Evolutionary conservation across 768 basidiomycete genomes (phyloP).

Genomic region (Rhodotorula babjevae): DNA sequence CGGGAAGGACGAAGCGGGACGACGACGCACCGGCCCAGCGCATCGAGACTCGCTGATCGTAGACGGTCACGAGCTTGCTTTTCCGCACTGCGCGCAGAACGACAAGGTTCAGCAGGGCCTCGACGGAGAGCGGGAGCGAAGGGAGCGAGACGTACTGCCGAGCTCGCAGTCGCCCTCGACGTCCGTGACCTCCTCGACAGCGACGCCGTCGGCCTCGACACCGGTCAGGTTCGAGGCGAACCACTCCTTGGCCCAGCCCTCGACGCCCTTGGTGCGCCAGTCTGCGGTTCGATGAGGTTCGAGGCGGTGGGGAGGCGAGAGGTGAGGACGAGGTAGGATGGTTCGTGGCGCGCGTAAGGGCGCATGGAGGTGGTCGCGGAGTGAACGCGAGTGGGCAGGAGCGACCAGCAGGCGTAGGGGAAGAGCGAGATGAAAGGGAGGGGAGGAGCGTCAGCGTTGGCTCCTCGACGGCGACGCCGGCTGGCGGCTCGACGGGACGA

Average conservation of each 20-base stretch:
- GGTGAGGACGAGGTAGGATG: not conserved
- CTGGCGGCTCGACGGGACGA: too few species aligned
- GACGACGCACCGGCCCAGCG: conserved; percentile 16
- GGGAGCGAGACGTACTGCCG: conserved; percentile 9
- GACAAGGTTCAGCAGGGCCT: too few species aligned
- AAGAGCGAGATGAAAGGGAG: not conserved
- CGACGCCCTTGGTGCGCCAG: conserved; percentile 40
- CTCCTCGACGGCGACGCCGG: not conserved
- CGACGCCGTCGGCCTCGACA: conserved; percentile 29
- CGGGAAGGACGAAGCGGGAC: too few species aligned
- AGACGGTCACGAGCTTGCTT: conserved; percentile 40
- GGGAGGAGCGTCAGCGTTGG: not conserved
- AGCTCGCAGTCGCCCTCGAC: conserved; percentile 40
- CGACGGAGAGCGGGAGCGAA: too few species aligned
- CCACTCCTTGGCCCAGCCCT: conserved; percentile 40
- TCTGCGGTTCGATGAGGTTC: conserved; percentile 9
- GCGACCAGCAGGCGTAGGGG: too few species aligned
- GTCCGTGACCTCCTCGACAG: conserved; percentile 32
- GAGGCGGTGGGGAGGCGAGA: not conserved
- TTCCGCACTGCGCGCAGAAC: conserved; percentile 12
- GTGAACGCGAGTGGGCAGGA: too few species aligned
- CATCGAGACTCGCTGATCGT: conserved; percentile 38
- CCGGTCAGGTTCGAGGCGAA: conserved; percentile 26
- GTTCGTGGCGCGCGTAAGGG: too few species aligned
- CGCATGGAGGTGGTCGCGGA: too few species aligned